A percentile compares a stretch with the other conserved stretches of the same genome.
Conservation (phyloP, 2,329 filamentous ascomycete species). For the Chaetomium strumarium region DNA sequence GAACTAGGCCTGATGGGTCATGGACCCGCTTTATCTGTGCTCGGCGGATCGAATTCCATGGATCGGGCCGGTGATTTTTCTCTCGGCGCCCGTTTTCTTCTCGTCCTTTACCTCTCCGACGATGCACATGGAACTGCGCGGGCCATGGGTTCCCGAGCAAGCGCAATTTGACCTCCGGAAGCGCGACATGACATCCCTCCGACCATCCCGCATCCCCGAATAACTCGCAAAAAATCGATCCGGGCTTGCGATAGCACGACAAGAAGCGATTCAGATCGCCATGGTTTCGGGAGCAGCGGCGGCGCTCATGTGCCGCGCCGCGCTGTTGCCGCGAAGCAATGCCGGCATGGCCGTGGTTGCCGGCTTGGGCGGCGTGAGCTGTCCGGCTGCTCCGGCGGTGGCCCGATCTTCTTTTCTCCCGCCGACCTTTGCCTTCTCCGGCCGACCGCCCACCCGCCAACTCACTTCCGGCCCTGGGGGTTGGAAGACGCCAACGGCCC, state of each 20-base stretch:
- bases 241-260: constrained; percentile 3
- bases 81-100: constrained; percentile 5
- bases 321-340: constrained; percentile 43
- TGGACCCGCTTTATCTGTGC: constrained; percentile 8
- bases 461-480: constrained; percentile 14
- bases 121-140: constrained; percentile 7
- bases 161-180: constrained; percentile 9
- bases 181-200: constrained; percentile 21
- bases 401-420: constrained; percentile 19
- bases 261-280: constrained; percentile 26
- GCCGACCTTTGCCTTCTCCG: not conserved
- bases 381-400: not conserved
- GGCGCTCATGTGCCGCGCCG: constrained; percentile 36
- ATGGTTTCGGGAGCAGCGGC: constrained; percentile 44
- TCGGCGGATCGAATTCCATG: constrained; percentile 3
- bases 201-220: constrained; percentile 12
- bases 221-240: constrained; percentile 14
- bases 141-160: constrained; percentile 11
- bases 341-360: constrained; percentile 27
- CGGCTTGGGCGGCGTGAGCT: constrained; percentile 2
- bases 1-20: constrained; percentile 1
- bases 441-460: constrained; percentile 11
- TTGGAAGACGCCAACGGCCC: constrained; percentile 5
- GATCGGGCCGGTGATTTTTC: constrained; percentile 19
- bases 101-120: constrained; percentile 1